These are phyloP conservation scores for Aspergillus ruber DNA, from an alignment of 2,329 filamentous ascomycete genomes.

Conservation along the genomic window DNA sequence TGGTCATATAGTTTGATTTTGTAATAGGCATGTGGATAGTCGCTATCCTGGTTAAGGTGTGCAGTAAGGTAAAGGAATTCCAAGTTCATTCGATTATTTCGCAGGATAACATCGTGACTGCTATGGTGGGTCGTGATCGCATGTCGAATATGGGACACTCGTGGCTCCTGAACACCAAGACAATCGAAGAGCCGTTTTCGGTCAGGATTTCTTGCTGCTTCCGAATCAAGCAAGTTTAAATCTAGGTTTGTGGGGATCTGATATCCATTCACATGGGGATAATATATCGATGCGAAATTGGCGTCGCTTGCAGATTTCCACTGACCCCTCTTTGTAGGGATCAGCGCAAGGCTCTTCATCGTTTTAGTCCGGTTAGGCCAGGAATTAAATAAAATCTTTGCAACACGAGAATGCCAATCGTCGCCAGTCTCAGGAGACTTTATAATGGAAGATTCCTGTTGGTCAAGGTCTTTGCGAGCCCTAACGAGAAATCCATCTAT, in stretches of 20 bases:
- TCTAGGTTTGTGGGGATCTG: not conserved
- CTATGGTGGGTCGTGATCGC: not conserved
- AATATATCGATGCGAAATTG: not conserved
- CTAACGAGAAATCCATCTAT: not conserved
- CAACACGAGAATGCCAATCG: constrained; percentile 7
- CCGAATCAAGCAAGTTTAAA: not conserved
- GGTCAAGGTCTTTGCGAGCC: constrained; percentile 3
- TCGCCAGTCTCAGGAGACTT: not conserved
- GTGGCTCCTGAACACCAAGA: constrained; percentile 2
- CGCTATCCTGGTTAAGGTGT: constrained; percentile 2
- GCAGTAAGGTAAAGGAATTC: constrained; percentile 7
- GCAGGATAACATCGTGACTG: not conserved
- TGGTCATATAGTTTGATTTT: not conserved
- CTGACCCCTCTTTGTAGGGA: not conserved
- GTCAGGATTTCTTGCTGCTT: not conserved
- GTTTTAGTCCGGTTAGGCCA: not conserved
- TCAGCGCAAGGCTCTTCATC: not conserved
- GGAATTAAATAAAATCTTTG: not conserved
- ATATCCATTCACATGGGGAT: not conserved
- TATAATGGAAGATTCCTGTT: constrained; percentile 1
- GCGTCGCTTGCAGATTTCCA: not conserved
- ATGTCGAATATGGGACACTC: not conserved
- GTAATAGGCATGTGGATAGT: not conserved
- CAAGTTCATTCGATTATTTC: not conserved
- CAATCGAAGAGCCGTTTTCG: not conserved